Percentiles rank a stretch among this genome's conserved stretches.
These are phyloP conservation scores for Casaregolazyma lundiana DNA, from an alignment of 1,139 yeast species.

Conservation along the genomic window DNA sequence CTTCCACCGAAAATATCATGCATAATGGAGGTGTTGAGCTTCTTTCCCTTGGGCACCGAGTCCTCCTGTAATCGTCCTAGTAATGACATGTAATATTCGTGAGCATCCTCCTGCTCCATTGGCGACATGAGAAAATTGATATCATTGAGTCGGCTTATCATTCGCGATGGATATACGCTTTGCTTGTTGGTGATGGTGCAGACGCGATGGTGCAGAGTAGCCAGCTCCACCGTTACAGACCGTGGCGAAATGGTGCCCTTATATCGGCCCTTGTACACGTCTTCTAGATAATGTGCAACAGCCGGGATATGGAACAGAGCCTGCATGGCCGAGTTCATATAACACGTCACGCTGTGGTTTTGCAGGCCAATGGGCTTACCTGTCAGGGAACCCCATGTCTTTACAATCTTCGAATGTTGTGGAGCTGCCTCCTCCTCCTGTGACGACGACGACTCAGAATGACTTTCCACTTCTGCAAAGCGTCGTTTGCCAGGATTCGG, in stretches of 20 bases:
- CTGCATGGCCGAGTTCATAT: slow-evolving; percentile 93
- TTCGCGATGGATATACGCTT: slow-evolving; percentile 55
- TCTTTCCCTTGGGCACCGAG: slow-evolving; percentile 80
- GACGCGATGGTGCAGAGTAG: slow-evolving; percentile 65
- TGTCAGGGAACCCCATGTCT: slow-evolving; percentile 46
- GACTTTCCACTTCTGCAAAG: not conserved
- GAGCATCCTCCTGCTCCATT: slow-evolving; percentile 98
- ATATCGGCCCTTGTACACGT: slow-evolving; percentile 45
- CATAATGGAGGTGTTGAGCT: slow-evolving; percentile 72
- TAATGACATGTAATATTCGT: slow-evolving; percentile 91
- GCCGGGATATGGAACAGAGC: slow-evolving; percentile 89
- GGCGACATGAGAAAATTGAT: slow-evolving; percentile 95
- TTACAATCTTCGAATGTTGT: slow-evolving; percentile 44
- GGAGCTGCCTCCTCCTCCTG: slow-evolving; percentile 24
- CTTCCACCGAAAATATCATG: slow-evolving; percentile 95
- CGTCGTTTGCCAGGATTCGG: not conserved
- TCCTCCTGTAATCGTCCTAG: slow-evolving; percentile 88
- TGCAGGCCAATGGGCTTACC: slow-evolving; percentile 69
- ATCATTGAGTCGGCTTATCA: slow-evolving; percentile 70
- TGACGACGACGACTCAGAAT: not conserved
- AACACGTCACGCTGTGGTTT: slow-evolving; percentile 94
- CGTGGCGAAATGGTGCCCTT: slow-evolving; percentile 41
- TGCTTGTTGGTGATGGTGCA: slow-evolving; percentile 43
- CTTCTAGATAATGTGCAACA: slow-evolving; percentile 72
- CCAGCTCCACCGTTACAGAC: slow-evolving; percentile 68